Conservation (phyloP, 441 rosid species). For the Croton laevigatus region DNA sequence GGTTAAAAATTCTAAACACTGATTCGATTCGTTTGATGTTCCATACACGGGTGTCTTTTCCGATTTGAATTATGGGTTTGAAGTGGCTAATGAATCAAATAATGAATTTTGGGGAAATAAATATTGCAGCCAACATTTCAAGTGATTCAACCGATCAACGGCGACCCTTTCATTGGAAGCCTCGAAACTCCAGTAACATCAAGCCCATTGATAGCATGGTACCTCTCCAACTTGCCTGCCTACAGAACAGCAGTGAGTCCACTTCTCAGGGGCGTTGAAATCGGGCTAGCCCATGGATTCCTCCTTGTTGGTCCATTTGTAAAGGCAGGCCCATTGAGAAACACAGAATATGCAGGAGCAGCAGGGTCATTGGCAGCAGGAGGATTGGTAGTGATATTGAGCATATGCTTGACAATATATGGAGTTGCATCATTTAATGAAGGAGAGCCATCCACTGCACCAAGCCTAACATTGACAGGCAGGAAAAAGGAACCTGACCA, state of each 20-base stretch:
- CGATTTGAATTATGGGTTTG: too few relatives aligned
- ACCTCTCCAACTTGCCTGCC: slow-evolving; percentile 90
- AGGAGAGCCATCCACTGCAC: slow-evolving; percentile 84
- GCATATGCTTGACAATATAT: slow-evolving; percentile 85
- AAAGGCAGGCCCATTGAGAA: slow-evolving; percentile 81
- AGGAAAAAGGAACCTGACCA: slow-evolving; percentile 93
- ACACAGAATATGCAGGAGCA: slow-evolving; percentile 65
- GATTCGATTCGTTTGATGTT: too few relatives aligned
- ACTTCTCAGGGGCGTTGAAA: slow-evolving; percentile 85
- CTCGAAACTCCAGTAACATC: slow-evolving; percentile 94
- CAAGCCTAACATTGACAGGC: slow-evolving; percentile 77
- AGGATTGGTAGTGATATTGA: slow-evolving; percentile 79
- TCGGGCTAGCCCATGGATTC: slow-evolving; percentile 84
- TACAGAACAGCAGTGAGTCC: slow-evolving; percentile 93
- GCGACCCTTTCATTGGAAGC: slow-evolving; percentile 96
- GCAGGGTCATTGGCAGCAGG: slow-evolving; percentile 91
- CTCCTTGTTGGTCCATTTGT: slow-evolving; percentile 92
- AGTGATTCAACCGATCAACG: slow-evolving; percentile 93
- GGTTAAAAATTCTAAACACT: too few relatives aligned
- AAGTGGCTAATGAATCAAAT: too few relatives aligned
- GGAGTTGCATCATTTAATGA: slow-evolving; percentile 76
- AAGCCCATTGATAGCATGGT: slow-evolving; percentile 91
- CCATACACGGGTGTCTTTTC: too few relatives aligned
- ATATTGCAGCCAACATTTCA: slow-evolving; percentile 74
- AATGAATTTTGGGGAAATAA: too few relatives aligned